Evolutionary conservation across 1,139 yeast genomes (phyloP).

Genomic region (Saccharomycopsis phalli): DNA sequence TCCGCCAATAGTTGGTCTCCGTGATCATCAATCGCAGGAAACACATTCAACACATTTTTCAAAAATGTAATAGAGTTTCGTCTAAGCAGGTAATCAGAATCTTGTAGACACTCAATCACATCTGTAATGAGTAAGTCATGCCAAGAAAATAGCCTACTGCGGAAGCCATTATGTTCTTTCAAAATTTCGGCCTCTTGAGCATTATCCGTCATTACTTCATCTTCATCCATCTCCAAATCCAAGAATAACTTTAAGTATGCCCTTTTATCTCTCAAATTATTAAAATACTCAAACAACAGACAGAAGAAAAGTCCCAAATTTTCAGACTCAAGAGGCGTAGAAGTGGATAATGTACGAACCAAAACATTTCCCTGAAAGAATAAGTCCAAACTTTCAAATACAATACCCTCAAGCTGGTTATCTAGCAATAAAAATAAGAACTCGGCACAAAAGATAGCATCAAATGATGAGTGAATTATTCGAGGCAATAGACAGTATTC

Average conservation of each 20-base stretch:
- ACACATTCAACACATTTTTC: slow-evolving; percentile 55
- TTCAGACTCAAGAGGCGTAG: slow-evolving; percentile 74
- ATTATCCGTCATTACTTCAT: slow-evolving; percentile 1
- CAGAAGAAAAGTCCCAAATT: slow-evolving; percentile 70
- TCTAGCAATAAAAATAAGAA: slow-evolving; percentile 38
- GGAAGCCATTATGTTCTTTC: slow-evolving; percentile 32
- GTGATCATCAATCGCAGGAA: slow-evolving; percentile 64
- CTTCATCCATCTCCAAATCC: slow-evolving; percentile 1
- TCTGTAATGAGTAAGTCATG: slow-evolving; percentile 43
- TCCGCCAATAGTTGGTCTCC: slow-evolving; percentile 45
- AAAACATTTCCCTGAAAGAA: slow-evolving; percentile 41
- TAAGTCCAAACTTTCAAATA: slow-evolving; percentile 37
- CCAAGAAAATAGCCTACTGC: slow-evolving; percentile 43
- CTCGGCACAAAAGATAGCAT: slow-evolving; percentile 64
- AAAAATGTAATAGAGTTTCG: slow-evolving; percentile 74
- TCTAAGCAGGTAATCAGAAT: slow-evolving; percentile 68
- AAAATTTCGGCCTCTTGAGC: slow-evolving; percentile 22
- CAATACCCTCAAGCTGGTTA: slow-evolving; percentile 27
- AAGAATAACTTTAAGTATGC: neutral
- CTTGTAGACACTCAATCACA: slow-evolving; percentile 40
- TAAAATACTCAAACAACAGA: slow-evolving; percentile 42
- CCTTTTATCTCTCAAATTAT: slow-evolving; percentile 31
- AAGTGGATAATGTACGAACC: slow-evolving; percentile 54
- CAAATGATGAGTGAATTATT: slow-evolving; percentile 70
- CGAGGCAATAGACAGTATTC: slow-evolving; percentile 71